phyloP scores from a whole-genome alignment of 768 basidiomycete species.

The Xerocomellus amylosporus region DNA sequence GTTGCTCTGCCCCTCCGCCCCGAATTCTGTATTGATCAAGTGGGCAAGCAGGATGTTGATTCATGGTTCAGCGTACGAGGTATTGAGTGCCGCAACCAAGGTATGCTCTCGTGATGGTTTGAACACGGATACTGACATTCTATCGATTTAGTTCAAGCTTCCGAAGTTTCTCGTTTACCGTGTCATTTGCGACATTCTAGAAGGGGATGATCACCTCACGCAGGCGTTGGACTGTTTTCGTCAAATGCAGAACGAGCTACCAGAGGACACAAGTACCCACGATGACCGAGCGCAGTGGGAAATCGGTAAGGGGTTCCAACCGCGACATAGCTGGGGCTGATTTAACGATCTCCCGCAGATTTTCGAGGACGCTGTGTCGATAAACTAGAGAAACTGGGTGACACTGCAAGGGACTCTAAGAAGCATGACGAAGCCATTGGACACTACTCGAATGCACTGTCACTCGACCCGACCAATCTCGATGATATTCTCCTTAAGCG shows the following conservation, averaged over 20 bases:
- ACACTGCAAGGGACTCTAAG: neutral
- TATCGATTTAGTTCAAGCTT: neutral
- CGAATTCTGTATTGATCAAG: neutral
- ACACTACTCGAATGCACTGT: neutral
- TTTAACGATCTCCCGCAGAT: neutral
- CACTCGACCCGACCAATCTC: neutral
- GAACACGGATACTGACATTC: neutral
- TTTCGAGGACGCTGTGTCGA: conserved; percentile 1
- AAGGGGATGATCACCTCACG: neutral
- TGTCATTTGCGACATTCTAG: neutral
- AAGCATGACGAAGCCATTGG: neutral
- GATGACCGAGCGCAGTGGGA: neutral
- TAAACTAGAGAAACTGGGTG: neutral
- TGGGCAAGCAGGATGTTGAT: neutral
- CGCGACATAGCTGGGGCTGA: neutral
- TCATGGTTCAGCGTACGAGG: neutral
- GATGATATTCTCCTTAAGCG: conserved; percentile 1
- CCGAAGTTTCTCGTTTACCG: neutral
- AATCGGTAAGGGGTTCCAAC: neutral
- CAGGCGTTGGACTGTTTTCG: neutral
- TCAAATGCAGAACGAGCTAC: neutral
- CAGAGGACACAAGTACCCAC: neutral
- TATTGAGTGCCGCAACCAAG: neutral
- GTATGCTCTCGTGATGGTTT: neutral
- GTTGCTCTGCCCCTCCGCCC: neutral